Evolutionary conservation across 768 basidiomycete genomes (phyloP), one percentile per base, ranked within the genome.

Genomic region (Pleurotus tuber-regium): DNA sequence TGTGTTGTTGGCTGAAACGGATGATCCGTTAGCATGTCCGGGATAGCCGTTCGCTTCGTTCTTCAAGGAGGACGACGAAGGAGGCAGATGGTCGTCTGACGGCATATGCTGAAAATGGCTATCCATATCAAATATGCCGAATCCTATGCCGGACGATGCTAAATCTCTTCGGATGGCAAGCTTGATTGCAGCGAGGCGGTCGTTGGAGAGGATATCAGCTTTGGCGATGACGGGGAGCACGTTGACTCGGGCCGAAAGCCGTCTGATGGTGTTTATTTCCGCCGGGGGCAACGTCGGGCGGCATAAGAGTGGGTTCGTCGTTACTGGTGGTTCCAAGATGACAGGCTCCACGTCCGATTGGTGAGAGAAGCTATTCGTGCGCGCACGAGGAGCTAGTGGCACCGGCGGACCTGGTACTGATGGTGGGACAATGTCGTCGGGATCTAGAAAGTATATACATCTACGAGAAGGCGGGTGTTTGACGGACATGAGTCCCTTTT

Each of bases 401-500:
- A 75, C 83, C 53, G 86, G 83, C 35, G 82, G 85, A 19, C 77
- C 79, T 56, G 86, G 74, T 38, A 83, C 80, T 50, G 81, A 75
- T 28, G 84, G 86, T 51, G 87, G 87, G 53, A 89, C 76, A 59
- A 92, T 89, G 65, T 76, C 65, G 73, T 89, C 87, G 50, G 90
- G 90, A 77, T 92, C 87, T 69, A 92, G 73, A 70, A 92, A 89
- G 71, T 92, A 92, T 53, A 92, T 83, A 61, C 89, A 92, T 54
- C 89, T 91, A 70, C 3, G 28, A 36, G 43, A 26, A 28, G 31
- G 31, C 51, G 30, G 36, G n/a, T n/a, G n/a, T n/a, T n/a, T n/a
- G 23, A 54, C 41, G 50, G 26, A 52, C n/a, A 44, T 44, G 43
- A 44, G 43, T 44, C 23, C 25, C 43, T 44, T 44, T 44, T 46